phyloP scores from a whole-genome alignment of 2,329 filamentous ascomycete genomes.

The Stenocarpella maydis region DNA sequence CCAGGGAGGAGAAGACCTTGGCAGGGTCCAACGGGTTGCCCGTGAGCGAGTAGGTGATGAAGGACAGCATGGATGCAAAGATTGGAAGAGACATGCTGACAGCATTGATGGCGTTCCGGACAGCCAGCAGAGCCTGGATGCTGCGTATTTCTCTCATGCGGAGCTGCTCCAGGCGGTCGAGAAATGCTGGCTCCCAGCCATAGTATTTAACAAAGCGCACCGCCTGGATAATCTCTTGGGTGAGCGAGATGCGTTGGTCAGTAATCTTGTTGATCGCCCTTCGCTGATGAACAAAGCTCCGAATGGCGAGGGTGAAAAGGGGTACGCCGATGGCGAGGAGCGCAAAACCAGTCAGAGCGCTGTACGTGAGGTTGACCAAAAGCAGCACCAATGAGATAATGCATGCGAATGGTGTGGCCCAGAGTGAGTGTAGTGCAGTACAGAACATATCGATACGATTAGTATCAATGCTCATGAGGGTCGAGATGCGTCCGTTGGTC shows the following conservation, averaged over 20 bases:
- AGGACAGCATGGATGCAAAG: conserved; percentile 93
- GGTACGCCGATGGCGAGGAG: conserved; percentile 82
- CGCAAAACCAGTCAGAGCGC: conserved; percentile 88
- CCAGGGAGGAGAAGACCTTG: conserved; percentile 88
- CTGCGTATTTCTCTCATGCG: conserved; percentile 78
- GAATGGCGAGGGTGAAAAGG: conserved; percentile 78
- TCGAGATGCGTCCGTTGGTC: conserved; percentile 91
- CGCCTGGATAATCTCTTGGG: conserved; percentile 89
- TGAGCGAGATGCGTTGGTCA: conserved; percentile 88
- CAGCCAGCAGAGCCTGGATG: conserved; percentile 82
- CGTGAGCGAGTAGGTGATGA: conserved; percentile 79
- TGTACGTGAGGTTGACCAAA: conserved; percentile 87
- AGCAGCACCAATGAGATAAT: conserved; percentile 82
- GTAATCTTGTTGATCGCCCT: conserved; percentile 90
- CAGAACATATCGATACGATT: conserved; percentile 90
- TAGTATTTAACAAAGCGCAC: conserved; percentile 97
- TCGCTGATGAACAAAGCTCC: conserved; percentile 77
- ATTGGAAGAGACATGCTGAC: conserved; percentile 87
- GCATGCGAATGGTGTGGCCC: conserved; percentile 84
- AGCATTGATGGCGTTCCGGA: conserved; percentile 85
- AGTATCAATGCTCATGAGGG: conserved; percentile 94
- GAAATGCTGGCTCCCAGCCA: conserved; percentile 90
- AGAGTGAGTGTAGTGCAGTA: conserved; percentile 88
- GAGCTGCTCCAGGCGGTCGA: conserved; percentile 77
- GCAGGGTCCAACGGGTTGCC: conserved; percentile 76